These are phyloP conservation scores for Cerrena zonata DNA, from an alignment of 1,284 basidiomycete species.

Conservation along the genomic window DNA sequence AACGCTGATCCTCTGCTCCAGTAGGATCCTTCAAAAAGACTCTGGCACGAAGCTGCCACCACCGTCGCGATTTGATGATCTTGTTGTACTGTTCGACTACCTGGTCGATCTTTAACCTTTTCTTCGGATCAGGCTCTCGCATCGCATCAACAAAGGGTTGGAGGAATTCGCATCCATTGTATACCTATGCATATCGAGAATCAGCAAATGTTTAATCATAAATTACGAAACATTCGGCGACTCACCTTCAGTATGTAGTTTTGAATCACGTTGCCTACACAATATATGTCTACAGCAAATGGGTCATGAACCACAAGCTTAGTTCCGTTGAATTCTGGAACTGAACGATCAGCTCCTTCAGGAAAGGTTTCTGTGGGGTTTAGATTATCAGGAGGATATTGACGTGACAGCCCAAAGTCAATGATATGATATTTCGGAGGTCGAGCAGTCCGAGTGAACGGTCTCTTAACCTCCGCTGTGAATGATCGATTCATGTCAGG, in stretches of 20 bases:
- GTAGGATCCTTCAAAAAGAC: slow-evolving; percentile 1
- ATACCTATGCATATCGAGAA: slow-evolving; percentile 1
- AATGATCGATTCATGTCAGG: slow-evolving; percentile 13
- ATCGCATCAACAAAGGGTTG: slow-evolving; percentile 4
- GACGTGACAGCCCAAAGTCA: slow-evolving; percentile 35
- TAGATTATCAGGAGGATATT: slow-evolving; percentile 9
- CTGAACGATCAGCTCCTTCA: slow-evolving; percentile 19
- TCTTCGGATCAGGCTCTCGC: slow-evolving; percentile 10
- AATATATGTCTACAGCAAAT: slow-evolving; percentile 26
- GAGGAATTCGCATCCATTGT: slow-evolving; percentile 12
- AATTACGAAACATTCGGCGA: too few species aligned
- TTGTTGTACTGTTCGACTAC: slow-evolving; percentile 9
- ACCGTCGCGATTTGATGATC: slow-evolving; percentile 1
- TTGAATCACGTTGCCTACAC: slow-evolving; percentile 29
- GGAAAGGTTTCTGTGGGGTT: slow-evolving; percentile 11
- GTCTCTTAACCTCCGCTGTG: slow-evolving; percentile 18
- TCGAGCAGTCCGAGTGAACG: slow-evolving; percentile 24
- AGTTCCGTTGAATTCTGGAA: slow-evolving; percentile 20
- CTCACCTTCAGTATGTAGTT: slow-evolving; percentile 16
- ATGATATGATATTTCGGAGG: slow-evolving; percentile 29
- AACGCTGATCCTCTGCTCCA: too few species aligned
- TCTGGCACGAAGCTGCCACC: slow-evolving; percentile 10
- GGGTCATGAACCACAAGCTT: too few species aligned
- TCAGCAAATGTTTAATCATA: neutral
- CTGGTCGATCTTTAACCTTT: slow-evolving; percentile 9